phyloP scores from a whole-genome alignment of 2,329 filamentous ascomycete species.

The Clonostachys rhizophaga region DNA sequence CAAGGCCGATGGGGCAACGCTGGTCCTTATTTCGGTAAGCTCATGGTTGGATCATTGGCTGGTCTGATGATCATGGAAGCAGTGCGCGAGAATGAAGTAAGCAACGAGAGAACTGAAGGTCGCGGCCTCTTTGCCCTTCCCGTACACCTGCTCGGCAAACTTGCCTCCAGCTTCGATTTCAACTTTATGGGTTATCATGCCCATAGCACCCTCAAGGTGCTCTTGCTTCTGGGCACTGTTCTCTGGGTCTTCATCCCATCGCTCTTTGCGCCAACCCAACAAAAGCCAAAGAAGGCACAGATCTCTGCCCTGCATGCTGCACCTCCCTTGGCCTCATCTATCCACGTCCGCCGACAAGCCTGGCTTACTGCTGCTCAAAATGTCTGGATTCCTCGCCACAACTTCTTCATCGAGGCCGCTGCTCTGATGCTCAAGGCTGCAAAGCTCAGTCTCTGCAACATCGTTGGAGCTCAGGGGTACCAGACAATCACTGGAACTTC shows the following conservation, averaged over 20 bases:
- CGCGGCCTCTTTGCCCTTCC: constrained; percentile 65
- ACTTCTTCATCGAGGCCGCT: constrained; percentile 78
- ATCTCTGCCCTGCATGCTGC: constrained; percentile 42
- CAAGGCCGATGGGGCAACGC: constrained; percentile 48
- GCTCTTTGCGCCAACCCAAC: constrained; percentile 34
- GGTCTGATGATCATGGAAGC: constrained; percentile 91
- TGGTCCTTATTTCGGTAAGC: constrained; percentile 61
- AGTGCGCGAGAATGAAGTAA: constrained; percentile 60
- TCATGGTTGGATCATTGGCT: constrained; percentile 90
- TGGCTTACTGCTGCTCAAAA: constrained; percentile 93
- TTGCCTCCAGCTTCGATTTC: constrained; percentile 43
- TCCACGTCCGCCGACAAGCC: constrained; percentile 79
- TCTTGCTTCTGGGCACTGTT: constrained; percentile 46
- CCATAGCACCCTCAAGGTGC: constrained; percentile 46
- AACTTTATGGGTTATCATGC: constrained; percentile 50
- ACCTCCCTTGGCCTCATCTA: constrained; percentile 74
- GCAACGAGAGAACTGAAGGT: constrained; percentile 58
- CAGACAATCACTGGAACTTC: constrained; percentile 75
- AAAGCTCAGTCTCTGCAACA: constrained; percentile 75
- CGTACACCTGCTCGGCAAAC: constrained; percentile 45
- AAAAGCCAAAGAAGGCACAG: constrained; percentile 48
- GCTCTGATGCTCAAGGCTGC: constrained; percentile 75
- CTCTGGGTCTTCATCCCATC: constrained; percentile 52
- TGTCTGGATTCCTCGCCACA: constrained; percentile 85
- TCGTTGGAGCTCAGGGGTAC: constrained; percentile 73